Evolutionary conservation across 78 protist genomes (phyloP).

Genomic region (Carpediemonas membranifera): DNA sequence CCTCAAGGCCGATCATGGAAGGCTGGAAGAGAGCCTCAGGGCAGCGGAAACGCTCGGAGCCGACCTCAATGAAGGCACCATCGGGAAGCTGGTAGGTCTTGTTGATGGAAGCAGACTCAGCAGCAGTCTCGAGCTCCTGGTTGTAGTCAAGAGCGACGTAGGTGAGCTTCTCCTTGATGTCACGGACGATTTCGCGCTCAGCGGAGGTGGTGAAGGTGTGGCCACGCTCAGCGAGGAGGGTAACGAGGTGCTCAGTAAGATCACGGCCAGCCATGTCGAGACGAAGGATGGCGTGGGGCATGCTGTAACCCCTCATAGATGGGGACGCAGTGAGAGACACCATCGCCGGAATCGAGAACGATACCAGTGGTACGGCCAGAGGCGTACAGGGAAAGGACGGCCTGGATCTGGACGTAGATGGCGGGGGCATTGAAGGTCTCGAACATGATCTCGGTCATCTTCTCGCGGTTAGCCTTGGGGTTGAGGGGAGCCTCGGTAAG

Average conservation of each 20-base stretch:
- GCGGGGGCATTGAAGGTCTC: constrained; percentile 91
- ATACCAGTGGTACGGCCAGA: constrained; percentile 79
- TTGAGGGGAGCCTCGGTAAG: constrained; percentile 88
- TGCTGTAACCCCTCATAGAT: constrained; percentile 73
- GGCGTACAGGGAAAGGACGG: constrained; percentile 79
- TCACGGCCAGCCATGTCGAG: constrained; percentile 82
- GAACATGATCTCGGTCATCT: constrained; percentile 81
- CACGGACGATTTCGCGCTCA: constrained; percentile 69
- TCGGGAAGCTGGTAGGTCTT: constrained; percentile 61
- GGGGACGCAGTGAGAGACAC: constrained; percentile 83
- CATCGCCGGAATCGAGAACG: constrained; percentile 94
- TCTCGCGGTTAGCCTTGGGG: constrained; percentile 90
- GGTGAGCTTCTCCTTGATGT: constrained; percentile 73
- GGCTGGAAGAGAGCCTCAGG: constrained; percentile 88
- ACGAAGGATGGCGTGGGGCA: constrained; percentile 69
- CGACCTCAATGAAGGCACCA: constrained; percentile 67
- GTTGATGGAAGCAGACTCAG: background rate
- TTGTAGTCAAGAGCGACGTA: constrained; percentile 60
- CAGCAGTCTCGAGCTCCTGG: background rate
- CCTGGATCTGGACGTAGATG: constrained; percentile 66
- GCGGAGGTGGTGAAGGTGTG: constrained; percentile 86
- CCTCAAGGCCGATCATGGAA: constrained; percentile 49
- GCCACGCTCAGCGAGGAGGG: constrained; percentile 74
- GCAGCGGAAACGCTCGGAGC: constrained; percentile 75
- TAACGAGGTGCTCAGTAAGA: constrained; percentile 70